Percentiles rank a stretch among this genome's conserved stretches.
phyloP scores from a whole-genome alignment of 208 protist genomes.

The Leishmania lainsoni region DNA sequence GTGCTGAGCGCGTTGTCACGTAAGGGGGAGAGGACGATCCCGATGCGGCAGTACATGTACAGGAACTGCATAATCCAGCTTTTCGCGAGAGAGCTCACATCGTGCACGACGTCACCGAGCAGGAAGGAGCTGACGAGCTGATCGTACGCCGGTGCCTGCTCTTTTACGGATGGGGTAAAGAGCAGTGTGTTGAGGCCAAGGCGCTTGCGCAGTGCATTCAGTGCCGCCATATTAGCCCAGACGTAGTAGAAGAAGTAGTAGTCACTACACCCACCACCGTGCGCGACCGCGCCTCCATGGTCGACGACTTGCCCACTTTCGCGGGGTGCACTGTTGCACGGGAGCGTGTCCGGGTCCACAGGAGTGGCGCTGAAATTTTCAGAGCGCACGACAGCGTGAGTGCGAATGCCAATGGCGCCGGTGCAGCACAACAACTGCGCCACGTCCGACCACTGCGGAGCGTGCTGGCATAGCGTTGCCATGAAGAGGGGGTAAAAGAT shows the following conservation, averaged over 20 bases:
- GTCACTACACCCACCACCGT: conserved; percentile 94
- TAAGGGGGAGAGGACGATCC: conserved; percentile 97
- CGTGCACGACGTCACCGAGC: conserved; percentile 94
- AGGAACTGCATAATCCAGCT: conserved; percentile 98
- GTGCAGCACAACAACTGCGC: conserved; percentile 94
- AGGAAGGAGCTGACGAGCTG: conserved; percentile 95
- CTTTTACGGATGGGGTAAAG: conserved; percentile 95
- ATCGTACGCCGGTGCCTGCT: conserved; percentile 80
- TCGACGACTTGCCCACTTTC: background rate
- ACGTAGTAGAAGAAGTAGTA: conserved; percentile 98
- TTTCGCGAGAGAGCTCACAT: conserved; percentile 95
- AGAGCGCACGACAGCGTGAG: conserved; percentile 40
- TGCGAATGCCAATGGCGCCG: conserved; percentile 93
- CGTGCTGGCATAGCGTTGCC: conserved; percentile 93
- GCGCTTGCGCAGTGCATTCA: conserved; percentile 95
- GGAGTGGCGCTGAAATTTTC: conserved; percentile 53
- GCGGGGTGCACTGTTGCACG: conserved; percentile 7
- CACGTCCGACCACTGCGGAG: conserved; percentile 87
- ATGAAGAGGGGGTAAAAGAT: conserved; percentile 99
- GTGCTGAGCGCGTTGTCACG: conserved; percentile 97
- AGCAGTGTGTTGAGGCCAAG: conserved; percentile 78
- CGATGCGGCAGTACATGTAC: conserved; percentile 97
- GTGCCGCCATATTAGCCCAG: conserved; percentile 95
- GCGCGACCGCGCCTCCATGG: background rate
- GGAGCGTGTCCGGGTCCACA: conserved; percentile 59